Conservation (phyloP, 495 filamentous ascomycete genomes). For the Glutinoglossum americanum region DNA sequence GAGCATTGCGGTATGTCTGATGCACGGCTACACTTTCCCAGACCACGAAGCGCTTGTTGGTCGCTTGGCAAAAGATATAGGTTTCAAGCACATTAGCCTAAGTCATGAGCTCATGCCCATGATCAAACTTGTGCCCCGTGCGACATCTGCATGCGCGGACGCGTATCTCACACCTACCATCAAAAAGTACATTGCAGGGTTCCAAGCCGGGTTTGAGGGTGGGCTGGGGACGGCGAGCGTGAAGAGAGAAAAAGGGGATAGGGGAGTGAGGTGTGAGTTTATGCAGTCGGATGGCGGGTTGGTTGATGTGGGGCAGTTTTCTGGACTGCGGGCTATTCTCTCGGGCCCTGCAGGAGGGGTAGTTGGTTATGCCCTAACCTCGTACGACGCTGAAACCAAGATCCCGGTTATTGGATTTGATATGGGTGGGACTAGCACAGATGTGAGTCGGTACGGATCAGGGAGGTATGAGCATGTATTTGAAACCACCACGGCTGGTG, state of each 20-base stretch:
- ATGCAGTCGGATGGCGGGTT: conserved; percentile 74
- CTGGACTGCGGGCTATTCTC: conserved; percentile 52
- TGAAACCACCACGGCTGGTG: conserved; percentile 87
- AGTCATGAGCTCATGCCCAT: conserved; percentile 77
- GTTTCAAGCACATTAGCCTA: conserved; percentile 53
- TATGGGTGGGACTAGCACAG: conserved; percentile 90
- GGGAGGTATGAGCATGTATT: conserved; percentile 94
- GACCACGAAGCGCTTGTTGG: conserved; percentile 51
- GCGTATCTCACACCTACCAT: conserved; percentile 93
- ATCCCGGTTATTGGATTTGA: conserved; percentile 92
- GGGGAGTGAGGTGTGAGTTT: conserved; percentile 52
- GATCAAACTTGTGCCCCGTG: conserved; percentile 75
- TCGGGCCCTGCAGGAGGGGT: conserved; percentile 58
- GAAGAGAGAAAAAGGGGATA: conserved; percentile 29
- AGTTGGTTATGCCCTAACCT: conserved; percentile 87
- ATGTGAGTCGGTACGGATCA: conserved; percentile 73
- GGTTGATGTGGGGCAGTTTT: conserved; percentile 55
- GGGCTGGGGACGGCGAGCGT: conserved; percentile 48
- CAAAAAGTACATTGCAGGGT: conserved; percentile 83
- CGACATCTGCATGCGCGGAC: conserved; percentile 84
- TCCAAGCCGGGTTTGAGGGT: conserved; percentile 52
- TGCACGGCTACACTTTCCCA: conserved; percentile 67
- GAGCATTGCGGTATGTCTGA: conserved; percentile 57
- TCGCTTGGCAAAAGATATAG: conserved; percentile 44
- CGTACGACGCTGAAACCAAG: conserved; percentile 67